Conservation (phyloP, 768 basidiomycete species). For the Candolleomyces efflorescens region DNA sequence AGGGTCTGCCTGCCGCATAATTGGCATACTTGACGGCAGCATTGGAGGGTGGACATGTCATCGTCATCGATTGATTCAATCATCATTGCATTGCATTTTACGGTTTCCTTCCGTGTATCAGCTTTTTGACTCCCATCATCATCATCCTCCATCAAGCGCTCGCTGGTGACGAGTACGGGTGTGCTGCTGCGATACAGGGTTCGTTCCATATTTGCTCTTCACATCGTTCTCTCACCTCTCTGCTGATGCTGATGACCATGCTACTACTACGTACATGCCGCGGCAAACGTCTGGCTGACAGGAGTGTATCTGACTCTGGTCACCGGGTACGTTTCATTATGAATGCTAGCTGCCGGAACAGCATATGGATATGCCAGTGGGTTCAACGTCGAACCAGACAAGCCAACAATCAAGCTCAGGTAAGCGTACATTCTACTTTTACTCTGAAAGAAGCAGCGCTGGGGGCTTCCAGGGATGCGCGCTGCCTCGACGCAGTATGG, state of each 20-base stretch:
- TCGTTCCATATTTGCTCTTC: background rate
- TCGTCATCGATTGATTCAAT: background rate
- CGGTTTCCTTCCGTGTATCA: too few relatives aligned
- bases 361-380: background rate
- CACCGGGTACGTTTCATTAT: too few relatives aligned
- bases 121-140: too few relatives aligned
- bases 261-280: background rate
- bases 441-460: background rate
- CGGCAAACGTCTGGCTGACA: too few relatives aligned
- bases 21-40: too few relatives aligned
- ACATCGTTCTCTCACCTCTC: background rate
- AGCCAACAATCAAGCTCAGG: background rate
- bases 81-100: background rate
- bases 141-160: too few relatives aligned
- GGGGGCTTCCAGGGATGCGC: background rate
- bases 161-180: too few relatives aligned
- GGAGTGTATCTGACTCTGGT: background rate
- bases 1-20: too few relatives aligned
- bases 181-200: background rate
- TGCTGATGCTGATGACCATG: background rate
- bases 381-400: background rate
- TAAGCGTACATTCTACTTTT: background rate
- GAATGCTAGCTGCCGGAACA: background rate
- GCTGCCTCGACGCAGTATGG: background rate
- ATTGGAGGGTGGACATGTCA: too few relatives aligned